Conservation (phyloP, 768 basidiomycete genomes). For the Piloderma croceum region DNA sequence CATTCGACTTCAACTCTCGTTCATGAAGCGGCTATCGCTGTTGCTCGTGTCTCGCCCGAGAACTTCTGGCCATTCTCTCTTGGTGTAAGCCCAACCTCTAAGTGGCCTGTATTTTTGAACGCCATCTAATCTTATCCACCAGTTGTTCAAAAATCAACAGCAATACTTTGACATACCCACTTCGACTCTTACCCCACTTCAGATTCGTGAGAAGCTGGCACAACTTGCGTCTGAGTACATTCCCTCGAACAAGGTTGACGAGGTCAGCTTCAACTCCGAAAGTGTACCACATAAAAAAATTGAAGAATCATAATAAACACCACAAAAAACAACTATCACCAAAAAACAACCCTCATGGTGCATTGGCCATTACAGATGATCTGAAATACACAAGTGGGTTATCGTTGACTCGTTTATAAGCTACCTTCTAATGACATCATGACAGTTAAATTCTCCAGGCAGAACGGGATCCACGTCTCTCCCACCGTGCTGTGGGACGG, state of each 20-base stretch:
- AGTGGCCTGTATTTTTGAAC: too few relatives aligned
- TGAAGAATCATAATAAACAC: too few relatives aligned
- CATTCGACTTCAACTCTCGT: constrained; percentile 68
- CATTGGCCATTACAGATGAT: constrained; percentile 76
- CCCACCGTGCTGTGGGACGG: constrained; percentile 80
- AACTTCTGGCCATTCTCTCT: constrained; percentile 77
- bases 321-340: constrained; percentile 57
- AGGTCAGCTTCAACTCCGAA: too few relatives aligned
- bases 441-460: constrained; percentile 83
- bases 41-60: constrained; percentile 64
- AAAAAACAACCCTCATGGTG: constrained; percentile 68
- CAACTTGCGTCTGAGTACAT: constrained; percentile 51
- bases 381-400: constrained; percentile 82
- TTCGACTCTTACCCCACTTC: constrained; percentile 56
- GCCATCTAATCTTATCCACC: constrained; percentile 3
- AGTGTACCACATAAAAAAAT: too few relatives aligned
- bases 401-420: neutral
- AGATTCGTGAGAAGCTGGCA: constrained; percentile 72
- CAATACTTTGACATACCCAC: constrained; percentile 79
- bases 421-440: constrained; percentile 1
- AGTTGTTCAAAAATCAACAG: constrained; percentile 74
- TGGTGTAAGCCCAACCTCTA: constrained; percentile 39
- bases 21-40: constrained; percentile 81
- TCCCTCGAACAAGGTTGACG: constrained; percentile 41
- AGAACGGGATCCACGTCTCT: constrained; percentile 90